Base-by-base conservation (phyloP, 2,329 filamentous ascomycete genomes). In the Chaetothyriales sp. region DNA sequence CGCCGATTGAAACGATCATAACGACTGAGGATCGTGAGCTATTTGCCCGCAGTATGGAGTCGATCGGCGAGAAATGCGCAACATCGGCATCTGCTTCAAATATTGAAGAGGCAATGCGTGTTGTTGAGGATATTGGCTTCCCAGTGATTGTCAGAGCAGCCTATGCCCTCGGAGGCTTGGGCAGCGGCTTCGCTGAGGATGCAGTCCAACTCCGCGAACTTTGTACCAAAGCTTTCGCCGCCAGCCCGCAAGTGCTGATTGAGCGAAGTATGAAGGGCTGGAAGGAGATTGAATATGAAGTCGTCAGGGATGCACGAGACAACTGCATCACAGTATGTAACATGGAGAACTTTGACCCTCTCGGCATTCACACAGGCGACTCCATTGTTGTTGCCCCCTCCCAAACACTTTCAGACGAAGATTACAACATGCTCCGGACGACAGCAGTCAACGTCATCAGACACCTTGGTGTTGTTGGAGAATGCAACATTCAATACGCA, bases 321-420 rank as follows among this genome's bases (percentile, higher is more conserved):
- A 97, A 97, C 77, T 98, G 92, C 68, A 97, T 98, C 67, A 98
- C 92, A 5, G 92, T 98, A 56, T 98, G 92, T 70, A 98, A 98
- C 75, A 97, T 98, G 92, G 92, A 98, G 74, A 98, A 98, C 73
- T 98, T 98, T 64, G 92, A 98, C 68, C 92, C 92, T 51, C 82
- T 98, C 1, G 92, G 92, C 63, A 97, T 97, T 57, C 92, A 97
- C 66, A 98, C 92, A 2, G 92, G 92, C 68, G 92, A 98, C 67
- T 97, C 90, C 10, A 95, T 98, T 60, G 92, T 98, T 49, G 92
- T 98, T 46, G 92, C 92, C 7, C 92, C 92, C 43, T 97, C 90
- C 2, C 92, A 97, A 70, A 98, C 92, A 0, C 76, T 98, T 18
- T 95, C 89, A 2, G 90, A 98, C 55, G 89, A 95, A 67, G 92